A percentile compares a stretch with the other conserved stretches of the same genome.
Evolutionary conservation across 2,329 filamentous ascomycete species (phyloP).

Genomic region (Cordyceps militaris): DNA sequence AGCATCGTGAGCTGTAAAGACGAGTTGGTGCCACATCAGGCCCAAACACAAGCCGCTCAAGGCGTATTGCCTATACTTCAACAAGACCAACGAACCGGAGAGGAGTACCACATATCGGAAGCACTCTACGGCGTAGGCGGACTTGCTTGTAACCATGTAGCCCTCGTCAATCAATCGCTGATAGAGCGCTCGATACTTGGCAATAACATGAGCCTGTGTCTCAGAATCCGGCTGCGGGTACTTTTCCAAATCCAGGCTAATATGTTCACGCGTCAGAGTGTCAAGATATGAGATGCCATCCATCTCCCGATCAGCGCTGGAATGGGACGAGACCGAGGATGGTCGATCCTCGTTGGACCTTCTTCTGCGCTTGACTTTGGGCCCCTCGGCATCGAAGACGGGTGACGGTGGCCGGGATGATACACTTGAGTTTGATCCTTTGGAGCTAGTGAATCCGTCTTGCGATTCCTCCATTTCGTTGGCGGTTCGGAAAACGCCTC

Average conservation of each 20-base stretch:
- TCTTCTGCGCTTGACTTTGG: conserved; percentile 25
- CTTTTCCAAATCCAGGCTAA: conserved; percentile 64
- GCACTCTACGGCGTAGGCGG: conserved; percentile 67
- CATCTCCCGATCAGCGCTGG: conserved; percentile 41
- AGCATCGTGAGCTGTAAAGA: conserved; percentile 90
- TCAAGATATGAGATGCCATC: conserved; percentile 62
- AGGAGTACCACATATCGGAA: conserved; percentile 64
- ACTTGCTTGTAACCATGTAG: conserved; percentile 79
- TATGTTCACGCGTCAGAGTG: conserved; percentile 64
- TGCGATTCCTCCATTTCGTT: conserved; percentile 22
- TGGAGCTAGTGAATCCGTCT: conserved; percentile 14
- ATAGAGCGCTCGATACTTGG: conserved; percentile 75
- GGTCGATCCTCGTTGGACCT: conserved; percentile 22
- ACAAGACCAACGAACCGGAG: conserved; percentile 50
- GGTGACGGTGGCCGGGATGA: conserved; percentile 47
- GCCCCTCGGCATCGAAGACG: conserved; percentile 37
- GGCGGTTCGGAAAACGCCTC: conserved; percentile 61
- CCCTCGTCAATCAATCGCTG: conserved; percentile 64
- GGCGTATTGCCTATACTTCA: conserved; percentile 59
- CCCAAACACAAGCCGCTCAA: conserved; percentile 70
- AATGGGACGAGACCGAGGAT: conserved; percentile 54
- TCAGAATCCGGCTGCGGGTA: conserved; percentile 68
- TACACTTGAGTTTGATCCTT: conserved; percentile 33
- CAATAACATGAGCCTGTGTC: conserved; percentile 69
- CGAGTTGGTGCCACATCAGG: conserved; percentile 86